Evolutionary conservation across 148 eudicot species (phyloP).

Genomic region (Gaultheria prostrata): DNA sequence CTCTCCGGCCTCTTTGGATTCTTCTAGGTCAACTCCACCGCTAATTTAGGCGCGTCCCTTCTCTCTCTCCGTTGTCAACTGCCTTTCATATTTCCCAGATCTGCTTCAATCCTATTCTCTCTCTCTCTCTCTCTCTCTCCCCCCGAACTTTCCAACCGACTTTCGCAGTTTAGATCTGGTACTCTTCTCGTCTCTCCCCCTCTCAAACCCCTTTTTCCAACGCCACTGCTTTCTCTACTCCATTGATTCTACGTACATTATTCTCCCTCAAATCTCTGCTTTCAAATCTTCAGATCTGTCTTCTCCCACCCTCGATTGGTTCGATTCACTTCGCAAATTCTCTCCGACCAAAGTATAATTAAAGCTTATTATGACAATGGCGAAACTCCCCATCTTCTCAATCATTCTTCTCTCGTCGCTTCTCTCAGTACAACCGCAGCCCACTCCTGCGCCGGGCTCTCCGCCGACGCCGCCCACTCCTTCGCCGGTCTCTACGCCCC

Average conservation of each 20-base stretch:
- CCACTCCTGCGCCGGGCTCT: constrained; percentile 10
- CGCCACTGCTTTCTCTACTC: neutral
- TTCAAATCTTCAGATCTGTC: neutral
- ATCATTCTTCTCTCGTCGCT: neutral
- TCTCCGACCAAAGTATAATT: no score
- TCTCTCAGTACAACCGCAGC: constrained; percentile 6
- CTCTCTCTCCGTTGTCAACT: neutral
- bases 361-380: neutral
- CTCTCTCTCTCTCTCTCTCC: neutral
- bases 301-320: neutral
- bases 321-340: neutral
- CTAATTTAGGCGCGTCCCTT: constrained; percentile 6
- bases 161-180: neutral
- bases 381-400: neutral
- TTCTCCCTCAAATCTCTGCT: neutral
- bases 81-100: neutral
- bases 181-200: neutral
- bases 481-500: constrained; percentile 23
- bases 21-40: neutral
- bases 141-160: neutral
- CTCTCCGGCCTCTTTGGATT: neutral
- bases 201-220: neutral
- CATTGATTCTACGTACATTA: no score
- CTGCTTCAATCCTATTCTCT: neutral
- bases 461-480: neutral